Evolutionary conservation across 2,329 filamentous ascomycete genomes (phyloP).

Genomic region (Lachnellula willkommii): DNA sequence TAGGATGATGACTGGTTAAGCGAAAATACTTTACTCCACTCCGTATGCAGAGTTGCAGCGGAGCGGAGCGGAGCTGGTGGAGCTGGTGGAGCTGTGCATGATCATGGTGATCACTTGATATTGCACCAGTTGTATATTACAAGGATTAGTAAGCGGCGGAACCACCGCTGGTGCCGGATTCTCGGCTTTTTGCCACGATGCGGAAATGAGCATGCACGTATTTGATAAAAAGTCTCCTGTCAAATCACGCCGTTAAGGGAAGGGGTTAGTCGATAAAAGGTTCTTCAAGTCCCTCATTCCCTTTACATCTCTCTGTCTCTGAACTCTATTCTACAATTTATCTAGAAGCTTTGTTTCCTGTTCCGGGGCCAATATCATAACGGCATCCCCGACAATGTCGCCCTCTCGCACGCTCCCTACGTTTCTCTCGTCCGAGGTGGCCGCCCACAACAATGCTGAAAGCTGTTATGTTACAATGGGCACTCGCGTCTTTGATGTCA

Average conservation of each 20-base stretch:
- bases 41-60: too few relatives aligned
- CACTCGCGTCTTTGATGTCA: slow-evolving; percentile 89
- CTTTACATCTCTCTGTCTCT: neutral
- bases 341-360: neutral
- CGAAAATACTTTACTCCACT: too few relatives aligned
- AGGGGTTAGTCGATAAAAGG: neutral
- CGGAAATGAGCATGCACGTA: neutral
- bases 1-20: too few relatives aligned
- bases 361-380: neutral
- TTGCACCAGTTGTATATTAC: too few relatives aligned
- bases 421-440: slow-evolving; percentile 74
- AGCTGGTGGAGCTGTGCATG: too few relatives aligned
- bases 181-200: neutral
- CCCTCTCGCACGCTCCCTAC: slow-evolving; percentile 77
- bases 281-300: neutral
- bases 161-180: neutral
- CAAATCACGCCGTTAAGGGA: neutral
- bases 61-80: too few relatives aligned
- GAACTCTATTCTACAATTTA: neutral
- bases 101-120: too few relatives aligned
- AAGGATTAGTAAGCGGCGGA: too few relatives aligned
- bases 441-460: slow-evolving; percentile 69
- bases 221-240: neutral
- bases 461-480: slow-evolving; percentile 94
- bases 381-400: slow-evolving; percentile 47